Evolutionary conservation across 2,329 filamentous ascomycete genomes (phyloP).

Genomic region (Cordyceps tenuipes): DNA sequence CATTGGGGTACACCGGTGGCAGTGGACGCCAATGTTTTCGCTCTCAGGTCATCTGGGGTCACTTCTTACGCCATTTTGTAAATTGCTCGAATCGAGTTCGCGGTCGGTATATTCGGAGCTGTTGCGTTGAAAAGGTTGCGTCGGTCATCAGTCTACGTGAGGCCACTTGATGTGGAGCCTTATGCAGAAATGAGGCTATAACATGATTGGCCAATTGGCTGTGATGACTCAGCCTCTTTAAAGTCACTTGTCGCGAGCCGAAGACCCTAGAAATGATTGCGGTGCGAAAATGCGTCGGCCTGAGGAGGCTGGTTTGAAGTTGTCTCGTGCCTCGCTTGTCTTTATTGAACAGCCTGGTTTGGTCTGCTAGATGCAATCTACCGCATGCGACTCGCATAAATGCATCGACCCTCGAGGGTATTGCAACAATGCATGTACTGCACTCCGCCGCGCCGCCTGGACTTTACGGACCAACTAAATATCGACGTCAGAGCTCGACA

Average conservation of each 20-base stretch:
- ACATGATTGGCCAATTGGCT: constrained; percentile 22
- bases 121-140: constrained; percentile 16
- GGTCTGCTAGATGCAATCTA: neutral
- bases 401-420: constrained; percentile 3
- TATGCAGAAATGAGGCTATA: constrained; percentile 33
- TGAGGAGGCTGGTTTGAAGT: neutral
- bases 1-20: neutral
- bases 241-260: neutral
- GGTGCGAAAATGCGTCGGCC: neutral
- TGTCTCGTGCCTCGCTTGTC: neutral
- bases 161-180: constrained; percentile 2
- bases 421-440: constrained; percentile 2
- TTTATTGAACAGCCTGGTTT: neutral
- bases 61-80: constrained; percentile 34
- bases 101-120: constrained; percentile 11
- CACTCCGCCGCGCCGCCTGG: neutral
- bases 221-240: constrained; percentile 31
- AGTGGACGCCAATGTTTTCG: neutral
- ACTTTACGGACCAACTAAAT: neutral
- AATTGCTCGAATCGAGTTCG: constrained; percentile 14
- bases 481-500: neutral
- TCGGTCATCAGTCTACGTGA: constrained; percentile 11
- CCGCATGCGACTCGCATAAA: neutral
- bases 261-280: neutral
- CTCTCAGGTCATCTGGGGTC: neutral